These are phyloP conservation scores for Eimeria sp. DNA, from an alignment of 169 alveolate genomes.

Conservation along the genomic window DNA sequence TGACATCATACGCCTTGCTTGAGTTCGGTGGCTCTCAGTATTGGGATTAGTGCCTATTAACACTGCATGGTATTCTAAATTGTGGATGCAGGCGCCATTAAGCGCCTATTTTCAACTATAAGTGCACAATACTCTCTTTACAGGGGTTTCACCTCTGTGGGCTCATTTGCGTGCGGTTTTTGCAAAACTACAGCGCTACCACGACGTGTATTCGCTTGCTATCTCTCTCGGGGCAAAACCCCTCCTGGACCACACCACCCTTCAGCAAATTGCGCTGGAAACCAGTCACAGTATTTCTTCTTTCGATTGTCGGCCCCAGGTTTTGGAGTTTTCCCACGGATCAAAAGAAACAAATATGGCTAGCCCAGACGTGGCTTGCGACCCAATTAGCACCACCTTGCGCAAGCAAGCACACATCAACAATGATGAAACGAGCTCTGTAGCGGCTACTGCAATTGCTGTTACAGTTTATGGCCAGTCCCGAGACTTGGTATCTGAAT, in stretches of 20 bases:
- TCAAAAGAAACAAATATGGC: not conserved
- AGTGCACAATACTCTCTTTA: not conserved
- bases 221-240: slow-evolving; percentile 70
- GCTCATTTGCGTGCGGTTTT: not conserved
- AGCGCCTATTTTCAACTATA: not conserved
- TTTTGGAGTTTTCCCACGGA: slow-evolving; percentile 47
- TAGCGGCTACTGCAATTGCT: slow-evolving; percentile 69
- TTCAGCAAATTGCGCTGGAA: slow-evolving; percentile 53
- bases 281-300: slow-evolving; percentile 66
- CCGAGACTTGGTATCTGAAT: slow-evolving; percentile 65
- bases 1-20: not conserved
- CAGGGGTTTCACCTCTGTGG: not conserved
- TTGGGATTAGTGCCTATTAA: not conserved
- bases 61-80: too few relatives aligned
- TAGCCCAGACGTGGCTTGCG: not conserved
- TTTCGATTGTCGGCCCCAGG: slow-evolving; percentile 65
- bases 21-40: not conserved
- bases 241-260: slow-evolving; percentile 59
- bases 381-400: not conserved
- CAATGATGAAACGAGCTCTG: not conserved
- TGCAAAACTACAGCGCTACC: slow-evolving; percentile 68
- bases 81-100: not conserved
- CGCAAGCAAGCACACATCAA: not conserved
- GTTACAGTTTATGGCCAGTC: slow-evolving; percentile 80
- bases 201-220: slow-evolving; percentile 33